These are phyloP conservation scores for Kalmanozyma brasiliensis DNA, from an alignment of 1,284 basidiomycete species.

Conservation along the genomic window DNA sequence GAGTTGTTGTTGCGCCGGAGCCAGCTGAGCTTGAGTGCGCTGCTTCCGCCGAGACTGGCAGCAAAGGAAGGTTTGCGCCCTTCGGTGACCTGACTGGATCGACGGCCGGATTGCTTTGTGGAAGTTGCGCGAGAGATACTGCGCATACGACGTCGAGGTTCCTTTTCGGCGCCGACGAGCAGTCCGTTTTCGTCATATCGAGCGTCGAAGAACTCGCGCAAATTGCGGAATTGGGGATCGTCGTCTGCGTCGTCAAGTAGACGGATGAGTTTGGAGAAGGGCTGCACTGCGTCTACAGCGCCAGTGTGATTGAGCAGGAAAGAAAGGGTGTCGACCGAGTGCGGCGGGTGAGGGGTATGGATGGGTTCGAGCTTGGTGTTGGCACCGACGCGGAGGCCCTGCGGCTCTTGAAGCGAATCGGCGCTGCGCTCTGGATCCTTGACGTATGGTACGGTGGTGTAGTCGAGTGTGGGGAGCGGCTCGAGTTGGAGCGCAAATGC, in stretches of 20 bases:
- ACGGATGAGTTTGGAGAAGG: conserved; percentile 49
- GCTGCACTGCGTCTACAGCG: conserved; percentile 42
- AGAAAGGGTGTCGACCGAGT: conserved; percentile 47
- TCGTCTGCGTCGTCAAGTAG: conserved; percentile 59
- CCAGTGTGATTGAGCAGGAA: conserved; percentile 48
- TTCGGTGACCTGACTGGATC: conserved; percentile 29
- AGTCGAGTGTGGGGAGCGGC: conserved; percentile 57
- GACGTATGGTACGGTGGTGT: conserved; percentile 35
- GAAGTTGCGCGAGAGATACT: conserved; percentile 42
- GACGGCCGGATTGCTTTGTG: conserved; percentile 19
- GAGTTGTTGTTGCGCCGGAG: conserved; percentile 35
- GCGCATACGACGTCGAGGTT: conserved; percentile 32
- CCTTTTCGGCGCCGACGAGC: conserved; percentile 31
- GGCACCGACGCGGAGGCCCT: conserved; percentile 39
- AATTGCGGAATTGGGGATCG: conserved; percentile 53
- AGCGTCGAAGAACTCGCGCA: conserved; percentile 63
- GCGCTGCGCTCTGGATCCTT: conserved; percentile 16
- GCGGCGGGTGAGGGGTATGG: conserved; percentile 35
- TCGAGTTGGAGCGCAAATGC: conserved; percentile 60
- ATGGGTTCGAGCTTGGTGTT: conserved; percentile 51
- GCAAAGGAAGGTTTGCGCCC: conserved; percentile 46
- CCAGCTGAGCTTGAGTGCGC: conserved; percentile 44
- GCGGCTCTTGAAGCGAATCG: conserved; percentile 32
- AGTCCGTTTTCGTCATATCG: conserved; percentile 35
- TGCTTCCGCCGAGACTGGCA: conserved; percentile 33